Evolutionary conservation across 495 filamentous ascomycete species (phyloP).

Genomic region (Tuber microsphaerosporum): DNA sequence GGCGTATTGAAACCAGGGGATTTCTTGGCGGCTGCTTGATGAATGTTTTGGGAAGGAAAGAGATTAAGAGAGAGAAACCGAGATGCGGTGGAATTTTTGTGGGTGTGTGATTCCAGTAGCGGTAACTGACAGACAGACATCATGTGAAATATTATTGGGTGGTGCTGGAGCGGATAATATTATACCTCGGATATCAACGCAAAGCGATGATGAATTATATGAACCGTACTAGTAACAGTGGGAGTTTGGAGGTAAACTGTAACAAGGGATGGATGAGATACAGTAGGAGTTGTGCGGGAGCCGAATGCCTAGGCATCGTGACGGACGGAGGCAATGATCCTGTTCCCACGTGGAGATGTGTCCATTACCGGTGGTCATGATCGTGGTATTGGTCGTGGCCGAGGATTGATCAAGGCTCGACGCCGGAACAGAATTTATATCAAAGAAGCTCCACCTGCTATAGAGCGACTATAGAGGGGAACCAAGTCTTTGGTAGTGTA

Average conservation of each 20-base stretch:
- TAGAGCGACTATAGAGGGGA: neutral
- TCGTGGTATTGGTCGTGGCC: neutral
- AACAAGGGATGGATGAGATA: neutral
- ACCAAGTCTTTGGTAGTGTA: neutral
- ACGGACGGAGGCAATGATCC: neutral
- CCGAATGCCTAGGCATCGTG: neutral
- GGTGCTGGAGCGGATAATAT: neutral
- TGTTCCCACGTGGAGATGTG: neutral
- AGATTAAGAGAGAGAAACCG: neutral
- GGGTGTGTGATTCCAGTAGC: neutral
- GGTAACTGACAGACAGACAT: neutral
- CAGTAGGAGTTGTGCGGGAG: neutral
- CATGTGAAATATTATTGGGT: neutral
- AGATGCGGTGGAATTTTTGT: neutral
- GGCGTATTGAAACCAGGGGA: neutral
- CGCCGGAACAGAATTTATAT: neutral
- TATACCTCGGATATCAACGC: neutral
- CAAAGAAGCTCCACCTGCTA: neutral
- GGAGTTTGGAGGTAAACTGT: neutral
- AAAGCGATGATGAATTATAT: neutral
- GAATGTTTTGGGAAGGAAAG: neutral
- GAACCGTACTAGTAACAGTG: neutral
- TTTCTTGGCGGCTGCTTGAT: neutral
- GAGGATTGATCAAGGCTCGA: neutral
- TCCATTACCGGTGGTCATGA: neutral